A percentile compares a stretch with the other conserved stretches of the same genome.
Conservation (phyloP, 2,329 filamentous ascomycete species). For the Daldinia sp. region DNA sequence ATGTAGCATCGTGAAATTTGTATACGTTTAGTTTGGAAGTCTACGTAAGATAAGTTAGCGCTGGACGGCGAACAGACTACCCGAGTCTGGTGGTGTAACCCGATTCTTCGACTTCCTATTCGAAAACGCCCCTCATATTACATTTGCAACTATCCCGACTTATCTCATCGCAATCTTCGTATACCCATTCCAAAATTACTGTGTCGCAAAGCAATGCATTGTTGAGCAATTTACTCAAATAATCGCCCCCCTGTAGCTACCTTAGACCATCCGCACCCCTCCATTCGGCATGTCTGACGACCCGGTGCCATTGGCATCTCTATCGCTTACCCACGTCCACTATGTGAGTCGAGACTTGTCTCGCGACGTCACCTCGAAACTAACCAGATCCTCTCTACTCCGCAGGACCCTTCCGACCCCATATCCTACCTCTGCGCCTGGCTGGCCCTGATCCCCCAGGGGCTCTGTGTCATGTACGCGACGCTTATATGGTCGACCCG, state of each 20-base stretch:
- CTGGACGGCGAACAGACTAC: slow-evolving; percentile 1
- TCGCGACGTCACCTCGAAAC: background rate
- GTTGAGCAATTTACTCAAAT: background rate
- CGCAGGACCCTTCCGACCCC: slow-evolving; percentile 82
- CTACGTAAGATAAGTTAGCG: background rate
- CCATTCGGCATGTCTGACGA: slow-evolving; percentile 51
- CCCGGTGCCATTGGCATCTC: slow-evolving; percentile 74
- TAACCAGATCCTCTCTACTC: slow-evolving; percentile 1
- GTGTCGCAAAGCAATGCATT: slow-evolving; percentile 12
- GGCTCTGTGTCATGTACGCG: slow-evolving; percentile 86
- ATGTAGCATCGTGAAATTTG: slow-evolving; percentile 14
- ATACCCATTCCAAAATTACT: background rate
- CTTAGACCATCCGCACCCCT: background rate
- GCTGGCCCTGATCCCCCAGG: slow-evolving; percentile 93
- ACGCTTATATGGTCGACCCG: slow-evolving; percentile 91
- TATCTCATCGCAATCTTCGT: background rate
- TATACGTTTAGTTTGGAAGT: background rate
- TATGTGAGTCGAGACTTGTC: slow-evolving; percentile 69
- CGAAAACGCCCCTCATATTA: background rate
- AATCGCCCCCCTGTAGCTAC: background rate
- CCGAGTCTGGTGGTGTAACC: background rate
- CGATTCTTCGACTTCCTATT: background rate
- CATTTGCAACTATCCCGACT: background rate
- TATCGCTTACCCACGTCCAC: slow-evolving; percentile 94
- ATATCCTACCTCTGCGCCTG: slow-evolving; percentile 90